phyloP scores from a whole-genome alignment of 177 flowering plant genomes.

The Vitis hybrid region DNA sequence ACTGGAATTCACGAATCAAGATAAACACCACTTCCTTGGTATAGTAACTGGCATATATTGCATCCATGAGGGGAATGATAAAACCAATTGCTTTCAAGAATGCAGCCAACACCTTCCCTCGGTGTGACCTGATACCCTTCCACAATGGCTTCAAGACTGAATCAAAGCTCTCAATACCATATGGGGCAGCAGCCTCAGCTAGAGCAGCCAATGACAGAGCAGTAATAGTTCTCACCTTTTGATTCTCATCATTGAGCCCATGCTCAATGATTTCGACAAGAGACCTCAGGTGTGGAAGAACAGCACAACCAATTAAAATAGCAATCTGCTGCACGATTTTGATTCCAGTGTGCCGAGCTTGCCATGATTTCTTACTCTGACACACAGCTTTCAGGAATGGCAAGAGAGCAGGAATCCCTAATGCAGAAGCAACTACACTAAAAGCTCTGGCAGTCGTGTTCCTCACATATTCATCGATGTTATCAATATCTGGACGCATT shows the following conservation, averaged over 20 bases:
- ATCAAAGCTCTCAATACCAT: conserved; percentile 98
- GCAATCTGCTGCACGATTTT: conserved; percentile 99
- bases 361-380: conserved; percentile 99
- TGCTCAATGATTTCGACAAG: conserved; percentile 96
- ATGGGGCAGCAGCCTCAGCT: conserved; percentile 99
- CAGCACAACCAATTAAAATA: conserved; percentile 96
- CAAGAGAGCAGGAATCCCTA: conserved; percentile 92
- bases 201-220: conserved; percentile 97
- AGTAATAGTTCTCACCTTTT: conserved; percentile 95
- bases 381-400: conserved; percentile 97
- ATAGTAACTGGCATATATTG: conserved; percentile 91
- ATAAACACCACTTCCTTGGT: conserved; percentile 96
- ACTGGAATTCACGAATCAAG: conserved; percentile 94
- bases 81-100: conserved; percentile 97
- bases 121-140: conserved; percentile 97
- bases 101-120: conserved; percentile 98
- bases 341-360: conserved; percentile 97
- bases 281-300: conserved; percentile 89
- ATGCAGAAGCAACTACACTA: conserved; percentile 98
- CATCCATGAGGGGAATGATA: conserved; percentile 98
- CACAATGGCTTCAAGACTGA: conserved; percentile 97
- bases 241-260: conserved; percentile 95
- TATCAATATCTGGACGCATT: conserved; percentile 98
- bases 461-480: conserved; percentile 97
- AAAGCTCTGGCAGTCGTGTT: conserved; percentile 98